Evolutionary conservation across 2,329 filamentous ascomycete genomes (phyloP), one percentile per base, ranked within the genome.

Genomic region (Ophiostoma australiae): DNA sequence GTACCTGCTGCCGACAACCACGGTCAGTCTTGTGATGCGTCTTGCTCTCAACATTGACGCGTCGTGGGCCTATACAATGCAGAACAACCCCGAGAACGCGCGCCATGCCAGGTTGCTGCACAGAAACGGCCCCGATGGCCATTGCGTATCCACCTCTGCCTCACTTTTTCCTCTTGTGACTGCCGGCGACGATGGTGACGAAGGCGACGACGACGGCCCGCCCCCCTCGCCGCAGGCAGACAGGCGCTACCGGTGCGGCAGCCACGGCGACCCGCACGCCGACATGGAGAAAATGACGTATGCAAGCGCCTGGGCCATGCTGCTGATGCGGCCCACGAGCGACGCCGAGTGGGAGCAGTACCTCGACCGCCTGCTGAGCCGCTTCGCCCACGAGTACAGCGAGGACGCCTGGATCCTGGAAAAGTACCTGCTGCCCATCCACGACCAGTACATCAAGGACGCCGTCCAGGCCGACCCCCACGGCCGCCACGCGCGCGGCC

Each of bases 31-130:
- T 74, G 88, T 93, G 8, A 83, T 91, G 75, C 89, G 93, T 70
- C 91, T 90, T 11, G 89, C 90, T 17, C 89, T 90, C 75, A 97
- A 97, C 79, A 94, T 98, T 74, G 85, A 91, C 75, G 89, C 89
- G 66, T 91, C 91, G 0, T 93, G 76, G 69, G 65, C 69, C 23
- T 70, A 72, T 4, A 71, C 72, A 65, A 84, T 89, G 76, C 82
- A 86, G 71, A 77, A 79, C 61, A 27, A 15, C 1, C 31, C 37
- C n/a, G 66, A 48, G 35, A 7, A 5, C 11, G 20, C 13, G n/a
- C 66, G 66, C n/a, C 20, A 23, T n/a, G 20, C n/a, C 0, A 23
- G 20, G 5, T 8, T n/a, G 33, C 33, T 66, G 63, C 33, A 39
- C 8, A 17, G 63, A 10, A 11, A 13, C 10, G 8, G 37, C 7